These are phyloP conservation scores for Vitellaria paradoxa DNA, from an alignment of 179 eudicot species.

Conservation along the genomic window DNA sequence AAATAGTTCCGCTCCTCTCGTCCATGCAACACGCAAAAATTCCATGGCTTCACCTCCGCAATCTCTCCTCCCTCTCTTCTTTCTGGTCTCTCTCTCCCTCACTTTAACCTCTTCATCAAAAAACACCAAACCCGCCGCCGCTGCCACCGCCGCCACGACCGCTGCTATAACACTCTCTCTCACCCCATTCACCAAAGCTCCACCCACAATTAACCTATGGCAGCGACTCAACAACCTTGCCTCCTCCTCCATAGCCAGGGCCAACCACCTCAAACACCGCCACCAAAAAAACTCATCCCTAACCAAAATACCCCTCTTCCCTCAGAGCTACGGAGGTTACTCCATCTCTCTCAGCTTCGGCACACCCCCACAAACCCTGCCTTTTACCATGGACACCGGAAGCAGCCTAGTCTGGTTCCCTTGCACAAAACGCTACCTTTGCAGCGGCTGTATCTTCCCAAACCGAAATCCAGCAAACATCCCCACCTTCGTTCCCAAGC, in stretches of 20 bases:
- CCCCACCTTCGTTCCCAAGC: slow-evolving; percentile 39
- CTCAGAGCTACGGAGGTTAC: slow-evolving; percentile 73
- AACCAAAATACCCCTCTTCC: slow-evolving; percentile 33
- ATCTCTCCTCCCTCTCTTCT: slow-evolving; percentile 8
- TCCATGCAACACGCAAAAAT: not conserved
- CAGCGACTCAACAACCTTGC: slow-evolving; percentile 34
- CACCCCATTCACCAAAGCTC: slow-evolving; percentile 25
- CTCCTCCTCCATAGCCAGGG: slow-evolving; percentile 46
- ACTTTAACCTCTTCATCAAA: slow-evolving; percentile 25
- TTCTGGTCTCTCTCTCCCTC: slow-evolving; percentile 20
- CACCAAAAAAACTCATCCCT: slow-evolving; percentile 13
- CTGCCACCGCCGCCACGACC: not conserved
- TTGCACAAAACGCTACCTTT: slow-evolving; percentile 44
- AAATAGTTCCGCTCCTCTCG: not conserved
- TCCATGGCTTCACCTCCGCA: not conserved
- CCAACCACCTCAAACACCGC: slow-evolving; percentile 54
- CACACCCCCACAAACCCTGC: slow-evolving; percentile 54
- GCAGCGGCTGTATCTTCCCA: slow-evolving; percentile 44
- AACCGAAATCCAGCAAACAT: slow-evolving; percentile 25
- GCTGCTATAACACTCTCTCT: slow-evolving; percentile 32
- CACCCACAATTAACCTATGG: slow-evolving; percentile 24
- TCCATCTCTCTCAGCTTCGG: slow-evolving; percentile 59
- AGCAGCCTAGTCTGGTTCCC: slow-evolving; percentile 80
- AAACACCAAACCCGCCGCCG: not conserved
- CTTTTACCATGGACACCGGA: slow-evolving; percentile 69